Evolutionary conservation across 139 green algal species (phyloP).

Genomic region (Mychonastes homosphaera): DNA sequence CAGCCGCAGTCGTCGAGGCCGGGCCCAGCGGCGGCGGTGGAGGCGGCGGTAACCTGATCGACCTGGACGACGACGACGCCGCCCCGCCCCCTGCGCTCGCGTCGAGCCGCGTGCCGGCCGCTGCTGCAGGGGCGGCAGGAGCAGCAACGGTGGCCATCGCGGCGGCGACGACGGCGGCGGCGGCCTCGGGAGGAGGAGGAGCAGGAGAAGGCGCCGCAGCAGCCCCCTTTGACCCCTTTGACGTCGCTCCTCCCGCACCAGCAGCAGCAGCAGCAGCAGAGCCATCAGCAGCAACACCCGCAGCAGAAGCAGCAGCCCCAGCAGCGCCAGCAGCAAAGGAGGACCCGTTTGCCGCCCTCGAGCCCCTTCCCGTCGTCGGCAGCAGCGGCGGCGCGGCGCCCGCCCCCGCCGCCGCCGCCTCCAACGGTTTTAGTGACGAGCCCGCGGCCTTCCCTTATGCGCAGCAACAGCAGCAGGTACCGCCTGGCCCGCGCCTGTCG

Average conservation of each 20-base stretch:
- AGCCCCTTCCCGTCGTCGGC: conserved; percentile 3
- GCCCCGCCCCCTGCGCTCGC: not conserved
- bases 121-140: conserved; percentile 5
- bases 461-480: no score
- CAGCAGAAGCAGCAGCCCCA: conserved; percentile 2
- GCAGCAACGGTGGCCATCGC: not conserved
- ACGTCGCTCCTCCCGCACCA: no score
- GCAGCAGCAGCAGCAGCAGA: no score
- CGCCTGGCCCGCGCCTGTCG: no score
- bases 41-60: conserved; percentile 11
- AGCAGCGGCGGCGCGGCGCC: not conserved
- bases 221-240: no score
- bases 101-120: not conserved
- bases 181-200: not conserved
- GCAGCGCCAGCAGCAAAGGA: not conserved
- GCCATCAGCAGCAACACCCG: not conserved
- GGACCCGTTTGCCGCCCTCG: conserved; percentile 12
- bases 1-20: not conserved
- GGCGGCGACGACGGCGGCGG: no score
- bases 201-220: no score
- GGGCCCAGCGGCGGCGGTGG: not conserved
- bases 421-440: no score
- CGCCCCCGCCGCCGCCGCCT: not conserved
- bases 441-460: no score
- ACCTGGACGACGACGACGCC: conserved; percentile 12